Evolutionary conservation across 192 early-diverging fungal species (phyloP).

Genomic region (Linnemannia schmuckeri): DNA sequence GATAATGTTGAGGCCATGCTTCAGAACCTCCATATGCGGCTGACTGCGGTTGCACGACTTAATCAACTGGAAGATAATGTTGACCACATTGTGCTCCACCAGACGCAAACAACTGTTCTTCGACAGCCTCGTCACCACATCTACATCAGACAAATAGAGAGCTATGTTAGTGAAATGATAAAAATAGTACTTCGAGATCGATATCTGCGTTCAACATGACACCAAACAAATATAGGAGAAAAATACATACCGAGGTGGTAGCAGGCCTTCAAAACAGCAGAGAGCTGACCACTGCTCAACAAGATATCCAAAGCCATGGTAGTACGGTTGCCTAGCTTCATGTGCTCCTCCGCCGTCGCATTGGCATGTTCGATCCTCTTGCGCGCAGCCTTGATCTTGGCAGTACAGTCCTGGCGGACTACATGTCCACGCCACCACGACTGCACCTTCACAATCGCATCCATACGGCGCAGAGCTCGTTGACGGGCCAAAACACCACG

Average conservation of each 20-base stretch:
- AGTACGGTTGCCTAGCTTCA: conserved; percentile 60
- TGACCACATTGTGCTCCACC: conserved; percentile 57
- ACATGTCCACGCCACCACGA: conserved; percentile 57
- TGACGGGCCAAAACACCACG: conserved; percentile 47
- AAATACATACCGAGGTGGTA: conserved; percentile 52
- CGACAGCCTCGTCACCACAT: conserved; percentile 55
- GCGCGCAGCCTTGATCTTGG: conserved; percentile 51
- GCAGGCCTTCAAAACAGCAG: conserved; percentile 59
- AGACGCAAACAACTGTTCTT: conserved; percentile 57
- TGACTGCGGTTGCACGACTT: conserved; percentile 56
- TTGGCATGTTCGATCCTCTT: conserved; percentile 57
- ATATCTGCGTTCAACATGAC: no score
- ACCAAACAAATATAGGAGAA: background rate
- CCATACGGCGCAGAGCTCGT: background rate
- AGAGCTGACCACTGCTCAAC: conserved; percentile 56
- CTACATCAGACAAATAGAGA: conserved; percentile 4
- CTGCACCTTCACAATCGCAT: conserved; percentile 48
- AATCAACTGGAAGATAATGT: conserved; percentile 57
- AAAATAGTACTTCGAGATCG: background rate
- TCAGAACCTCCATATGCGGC: conserved; percentile 60
- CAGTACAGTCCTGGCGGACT: conserved; percentile 41
- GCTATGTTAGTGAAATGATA: background rate
- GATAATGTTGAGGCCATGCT: conserved; percentile 55
- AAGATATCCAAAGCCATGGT: conserved; percentile 58
- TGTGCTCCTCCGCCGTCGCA: conserved; percentile 56